Evolutionary conservation across 2,329 filamentous ascomycete species (phyloP), one percentile per base, ranked within the genome.

Genomic region (Pseudogymnoascus sp.): DNA sequence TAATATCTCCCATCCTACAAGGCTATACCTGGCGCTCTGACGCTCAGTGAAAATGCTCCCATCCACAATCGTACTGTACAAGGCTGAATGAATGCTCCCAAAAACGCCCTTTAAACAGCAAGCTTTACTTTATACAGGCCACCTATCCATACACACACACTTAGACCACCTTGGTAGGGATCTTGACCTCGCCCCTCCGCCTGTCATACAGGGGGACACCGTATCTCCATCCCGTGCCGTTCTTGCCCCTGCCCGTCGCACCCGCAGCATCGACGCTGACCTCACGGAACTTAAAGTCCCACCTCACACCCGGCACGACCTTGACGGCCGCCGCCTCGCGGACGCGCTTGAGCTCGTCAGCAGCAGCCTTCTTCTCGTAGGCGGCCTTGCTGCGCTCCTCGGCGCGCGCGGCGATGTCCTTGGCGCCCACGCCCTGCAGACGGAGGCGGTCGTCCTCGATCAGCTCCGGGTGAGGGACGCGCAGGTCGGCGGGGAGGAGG

Each of bases 181-280:
- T 88, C 80, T 88, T 89, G 76, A 87, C 75, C 72, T 82, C 71
- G n/a, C 83, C 86, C 68, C 81, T 83, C 75, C 81, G 83, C 63
- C 87, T 80, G 71, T 89, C 87, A 70, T 83, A 79, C 66, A 79
- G 78, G 10, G 87, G 86, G 65, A 80, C 80, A 65, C 87, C 87
- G 68, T 89, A 89, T 65, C 84, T 77, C 80, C 82, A 85, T 19
- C 87, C 87, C 1, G 83, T 79, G 11, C 77, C 84, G 26, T 73
- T 75, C 37, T 76, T 74, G 4, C 80, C 77, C 64, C 82, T 79
- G 21, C 86, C 86, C 60, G 80, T 75, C 21, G 73, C 75, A 33
- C 86, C 85, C 2, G 80, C 82, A 63, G 79, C 76, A 60, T 88
- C 83, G 5, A 81, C 80, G 69, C 82, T 82, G 68, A 84, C 77